Base-by-base conservation (phyloP, 139 green algal species). In the Volvox africanus region DNA sequence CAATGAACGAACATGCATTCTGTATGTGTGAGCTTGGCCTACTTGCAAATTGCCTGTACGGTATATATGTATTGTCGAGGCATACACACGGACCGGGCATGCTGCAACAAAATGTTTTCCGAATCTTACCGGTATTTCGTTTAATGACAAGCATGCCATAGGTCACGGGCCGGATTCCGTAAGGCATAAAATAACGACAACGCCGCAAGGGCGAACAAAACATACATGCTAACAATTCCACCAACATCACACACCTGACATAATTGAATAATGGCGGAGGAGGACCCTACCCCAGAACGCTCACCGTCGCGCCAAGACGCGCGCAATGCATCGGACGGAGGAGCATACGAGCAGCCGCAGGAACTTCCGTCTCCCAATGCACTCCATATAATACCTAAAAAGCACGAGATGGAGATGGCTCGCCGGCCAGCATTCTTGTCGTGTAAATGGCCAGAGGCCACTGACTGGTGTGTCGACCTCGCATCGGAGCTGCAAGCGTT, bases 371-470 rank as follows among this genome's bases (percentile, higher is more conserved):
- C 78, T 68, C 78, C 37, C 3, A 62, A 16, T 12, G 19, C 78
- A 1, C 36, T 33, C 5, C 16, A 84, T 3, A 12, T 44, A 17
- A 22, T 22, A 1, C 36, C 6, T 17, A 65, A 32, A 62, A 62
- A 30, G 36, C 36, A 67, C 21, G 37, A 37, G 33, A 68, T 44
- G 78, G 78, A 67, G 14, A 33, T 13, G 81, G 32, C 68, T 22
- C 65, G 36, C 19, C 35, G 67, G 36, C 71, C 85, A 20, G 44
- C 61, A 1, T 89, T 89, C n/a, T 36, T 89, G 37, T 89, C 69
- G 3, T 82, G 69, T 37, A 89, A 89, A 78, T 89, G 85, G 85
- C 85, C 85, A 14, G 85, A 89, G 28, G 85, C 36, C 28, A 73
- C 33, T 12, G 85, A 89, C 20, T 89, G 85, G 85, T 75, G 65